A percentile compares a stretch with the other conserved stretches of the same genome.
phyloP scores from a whole-genome alignment of 106 monocot species.

The Dendrobium chrysotoxum region DNA sequence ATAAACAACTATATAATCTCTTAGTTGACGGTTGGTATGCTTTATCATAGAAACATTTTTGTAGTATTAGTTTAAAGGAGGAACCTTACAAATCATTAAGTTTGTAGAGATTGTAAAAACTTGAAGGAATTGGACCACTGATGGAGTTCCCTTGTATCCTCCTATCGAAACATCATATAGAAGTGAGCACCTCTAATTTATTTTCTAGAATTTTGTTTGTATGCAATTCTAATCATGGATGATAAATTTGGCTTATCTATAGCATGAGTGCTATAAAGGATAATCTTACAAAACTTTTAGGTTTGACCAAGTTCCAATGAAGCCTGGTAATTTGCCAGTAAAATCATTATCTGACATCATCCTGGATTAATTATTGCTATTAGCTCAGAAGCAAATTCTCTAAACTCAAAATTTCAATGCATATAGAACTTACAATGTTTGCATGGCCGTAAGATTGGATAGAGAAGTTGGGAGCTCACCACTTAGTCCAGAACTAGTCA shows the following conservation, averaged over 20 bases:
- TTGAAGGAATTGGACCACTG: constrained; percentile 66
- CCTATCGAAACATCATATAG: constrained; percentile 25
- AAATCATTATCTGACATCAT: constrained; percentile 62
- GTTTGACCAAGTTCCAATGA: constrained; percentile 43
- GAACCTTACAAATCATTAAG: constrained; percentile 30
- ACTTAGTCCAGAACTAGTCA: constrained; percentile 42
- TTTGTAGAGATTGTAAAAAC: constrained; percentile 31
- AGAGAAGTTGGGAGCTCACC: constrained; percentile 49
- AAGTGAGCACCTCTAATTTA: neutral
- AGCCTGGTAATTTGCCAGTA: constrained; percentile 73
- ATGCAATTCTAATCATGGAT: neutral
- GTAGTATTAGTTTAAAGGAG: neutral
- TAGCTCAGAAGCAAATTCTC: neutral
- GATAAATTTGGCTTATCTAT: too few species aligned
- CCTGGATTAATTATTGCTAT: constrained; percentile 26
- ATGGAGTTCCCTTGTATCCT: constrained; percentile 73
- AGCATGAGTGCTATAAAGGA: neutral
- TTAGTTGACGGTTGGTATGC: too few species aligned
- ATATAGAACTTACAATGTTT: constrained; percentile 30
- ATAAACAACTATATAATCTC: too few species aligned
- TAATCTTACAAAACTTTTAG: constrained; percentile 51
- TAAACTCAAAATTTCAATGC: neutral
- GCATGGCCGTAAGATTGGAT: constrained; percentile 40
- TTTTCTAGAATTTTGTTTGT: neutral
- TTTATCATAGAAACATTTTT: too few species aligned